Conservation (phyloP, 129 eudicot genomes). For the Apium graveolens region DNA sequence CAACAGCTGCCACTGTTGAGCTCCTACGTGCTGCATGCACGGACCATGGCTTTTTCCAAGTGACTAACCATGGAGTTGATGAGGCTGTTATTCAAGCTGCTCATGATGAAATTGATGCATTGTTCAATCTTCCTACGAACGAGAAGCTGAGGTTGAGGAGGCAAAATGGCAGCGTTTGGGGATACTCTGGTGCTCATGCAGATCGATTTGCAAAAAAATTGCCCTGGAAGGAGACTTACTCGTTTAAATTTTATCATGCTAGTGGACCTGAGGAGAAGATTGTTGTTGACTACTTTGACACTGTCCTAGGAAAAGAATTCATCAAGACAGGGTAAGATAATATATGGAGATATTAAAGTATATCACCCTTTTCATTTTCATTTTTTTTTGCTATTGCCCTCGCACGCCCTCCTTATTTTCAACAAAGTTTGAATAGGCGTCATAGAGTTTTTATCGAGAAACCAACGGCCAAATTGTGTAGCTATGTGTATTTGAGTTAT, state of each 20-base stretch:
- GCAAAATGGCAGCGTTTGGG: slow-evolving; percentile 20
- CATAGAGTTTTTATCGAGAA: too few species aligned
- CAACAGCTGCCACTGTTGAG: slow-evolving; percentile 4
- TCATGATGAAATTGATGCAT: slow-evolving; percentile 10
- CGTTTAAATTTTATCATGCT: slow-evolving; percentile 18
- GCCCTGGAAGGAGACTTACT: slow-evolving; percentile 40
- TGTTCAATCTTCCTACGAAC: slow-evolving; percentile 20
- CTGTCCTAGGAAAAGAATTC: slow-evolving; percentile 17
- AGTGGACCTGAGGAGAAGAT: neutral
- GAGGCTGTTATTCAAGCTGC: slow-evolving; percentile 9
- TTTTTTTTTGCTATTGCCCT: too few species aligned
- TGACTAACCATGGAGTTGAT: slow-evolving; percentile 33
- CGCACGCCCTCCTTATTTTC: too few species aligned
- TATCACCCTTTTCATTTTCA: too few species aligned
- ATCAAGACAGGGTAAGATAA: slow-evolving; percentile 19
- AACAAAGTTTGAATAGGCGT: too few species aligned
- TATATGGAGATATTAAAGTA: too few species aligned
- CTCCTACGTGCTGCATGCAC: slow-evolving; percentile 22
- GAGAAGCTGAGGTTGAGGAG: slow-evolving; percentile 14
- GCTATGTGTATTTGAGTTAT: too few species aligned
- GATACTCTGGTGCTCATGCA: slow-evolving; percentile 29
- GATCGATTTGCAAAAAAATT: slow-evolving; percentile 24
- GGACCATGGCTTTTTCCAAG: slow-evolving; percentile 32
- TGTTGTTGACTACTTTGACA: slow-evolving; percentile 20
- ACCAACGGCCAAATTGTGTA: too few species aligned